Evolutionary conservation across 2,329 filamentous ascomycete genomes (phyloP), one percentile per base, ranked within the genome.

Genomic region (Venturia nashicola): DNA sequence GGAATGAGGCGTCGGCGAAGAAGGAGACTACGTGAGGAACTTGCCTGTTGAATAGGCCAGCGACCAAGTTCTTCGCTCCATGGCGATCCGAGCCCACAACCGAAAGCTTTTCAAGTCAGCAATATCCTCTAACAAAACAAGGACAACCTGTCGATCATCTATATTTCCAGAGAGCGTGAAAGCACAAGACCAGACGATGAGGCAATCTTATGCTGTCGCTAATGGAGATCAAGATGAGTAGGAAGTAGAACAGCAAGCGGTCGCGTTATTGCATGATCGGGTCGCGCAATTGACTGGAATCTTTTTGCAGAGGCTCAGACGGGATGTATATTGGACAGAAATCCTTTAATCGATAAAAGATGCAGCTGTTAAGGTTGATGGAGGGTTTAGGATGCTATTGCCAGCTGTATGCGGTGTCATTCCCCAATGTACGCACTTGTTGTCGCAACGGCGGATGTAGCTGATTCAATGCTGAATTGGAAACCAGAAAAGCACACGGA

Each of bases 1-100:
- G 44, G 18, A 9, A 23, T 48, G 2, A 5, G n/a, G 23, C 9
- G n/a, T 48, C 44, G 44, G 11, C 9, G 44, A 20, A 23, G 44
- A 48, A n/a, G 44, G 44, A 23, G n/a, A 48, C n/a, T 18, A 9
- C 3, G 44, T 48, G 44, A n/a, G n/a, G 44, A 76, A 44, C 85
- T 89, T 32, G 82, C 75, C 78, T 93, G 90, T 27, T 93, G 79
- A 64, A 94, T 82, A 1, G 86, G 86, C 78, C 86, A 88, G 61
- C 90, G 84, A 23, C 90, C 90, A 61, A 93, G 79, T 70, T 94
- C 90, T 72, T 95, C 90, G 57, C 85, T 89, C 88, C 90, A 94
- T 0, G 90, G 90, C 0, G 90, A 90, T 90, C 90, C 94, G 0
- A 93, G 80, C 74, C 94, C 90, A 72, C 90, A 94, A 43, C 90